These are phyloP conservation scores for Stentor roeselii DNA, from an alignment of 73 alveolate species.

Conservation along the genomic window DNA sequence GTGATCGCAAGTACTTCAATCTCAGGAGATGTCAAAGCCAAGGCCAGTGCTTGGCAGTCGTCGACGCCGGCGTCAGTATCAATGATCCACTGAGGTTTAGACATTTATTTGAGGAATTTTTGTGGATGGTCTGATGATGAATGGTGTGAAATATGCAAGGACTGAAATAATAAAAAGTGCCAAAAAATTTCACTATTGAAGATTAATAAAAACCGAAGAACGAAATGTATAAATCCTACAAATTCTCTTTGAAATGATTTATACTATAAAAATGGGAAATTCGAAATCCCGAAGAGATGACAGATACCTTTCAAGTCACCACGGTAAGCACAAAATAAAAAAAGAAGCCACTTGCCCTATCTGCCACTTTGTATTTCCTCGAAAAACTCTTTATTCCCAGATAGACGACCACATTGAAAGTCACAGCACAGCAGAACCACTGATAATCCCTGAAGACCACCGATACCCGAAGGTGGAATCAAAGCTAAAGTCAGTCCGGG, in stretches of 20 bases:
- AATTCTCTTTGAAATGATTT: background rate
- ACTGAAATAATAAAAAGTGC: too few relatives aligned
- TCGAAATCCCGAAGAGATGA: background rate
- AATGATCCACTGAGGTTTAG: slow-evolving; percentile 40
- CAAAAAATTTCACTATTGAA: background rate
- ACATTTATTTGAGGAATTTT: background rate
- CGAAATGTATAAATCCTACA: background rate
- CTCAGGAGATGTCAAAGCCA: slow-evolving; percentile 35
- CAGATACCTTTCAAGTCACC: background rate
- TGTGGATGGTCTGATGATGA: background rate
- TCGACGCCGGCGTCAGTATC: slow-evolving; percentile 79
- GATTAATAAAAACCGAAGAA: background rate
- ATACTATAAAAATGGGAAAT: background rate
- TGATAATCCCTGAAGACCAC: background rate
- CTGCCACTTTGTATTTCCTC: background rate
- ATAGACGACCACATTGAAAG: background rate
- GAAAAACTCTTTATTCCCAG: background rate
- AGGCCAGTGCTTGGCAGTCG: slow-evolving; percentile 72
- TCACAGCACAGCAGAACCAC: background rate
- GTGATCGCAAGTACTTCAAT: slow-evolving; percentile 67
- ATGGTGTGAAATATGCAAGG: background rate
- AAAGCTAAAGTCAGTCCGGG: slow-evolving; percentile 36
- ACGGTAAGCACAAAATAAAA: background rate
- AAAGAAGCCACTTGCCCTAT: background rate
- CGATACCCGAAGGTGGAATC: background rate